Evolutionary conservation across 2,329 filamentous ascomycete genomes (phyloP), one percentile per base, ranked within the genome.

Genomic region (Ilyonectria robusta): DNA sequence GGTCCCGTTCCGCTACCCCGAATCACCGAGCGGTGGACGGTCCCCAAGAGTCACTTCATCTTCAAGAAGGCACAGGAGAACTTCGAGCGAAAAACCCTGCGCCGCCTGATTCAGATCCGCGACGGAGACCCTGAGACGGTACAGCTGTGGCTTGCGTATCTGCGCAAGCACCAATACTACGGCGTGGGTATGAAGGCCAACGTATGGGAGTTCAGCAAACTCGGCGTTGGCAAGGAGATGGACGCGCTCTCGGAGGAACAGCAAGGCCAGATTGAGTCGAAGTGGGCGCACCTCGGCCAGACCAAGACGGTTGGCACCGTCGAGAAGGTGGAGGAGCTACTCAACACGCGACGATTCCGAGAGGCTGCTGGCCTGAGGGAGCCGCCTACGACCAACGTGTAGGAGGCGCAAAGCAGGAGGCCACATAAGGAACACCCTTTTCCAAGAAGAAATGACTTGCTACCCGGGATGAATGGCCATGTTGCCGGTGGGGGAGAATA

Each of bases 171-270:
- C 78, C 93, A 94, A 47, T 97, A 96, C 79, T 93, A 97, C 73
- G 96, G 96, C n/a, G 92, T 98, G 46, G 96, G 96, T 76, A 97
- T 99, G 94, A 99, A 99, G 87, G 96, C 96, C 59, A 98, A 99
- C 79, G 88, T 98, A 56, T 99, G 93, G 91, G 94, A 97, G 78
- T 95, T 94, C 81, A 90, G 92, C 76, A 87, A 88, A 64, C 79
- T 95, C 66, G 91, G 92, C n/a, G 68, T 70, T 5, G 75, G 75
- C 15, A 72, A 75, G 62, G 50, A 69, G 48, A 75, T 75, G 72
- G 75, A 75, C 33, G 48, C 66, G 8, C 63, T 75, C 19, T 67
- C 66, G 17, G 70, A 78, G 42, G 67, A 68, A 6, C 57, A 71
- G 19, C 53, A 69, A 53, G 67, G 79, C 15, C 78, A 81, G n/a